Evolutionary conservation across 1,284 basidiomycete genomes (phyloP), one percentile per base, ranked within the genome.

Genomic region (Trichosporon asahii): DNA sequence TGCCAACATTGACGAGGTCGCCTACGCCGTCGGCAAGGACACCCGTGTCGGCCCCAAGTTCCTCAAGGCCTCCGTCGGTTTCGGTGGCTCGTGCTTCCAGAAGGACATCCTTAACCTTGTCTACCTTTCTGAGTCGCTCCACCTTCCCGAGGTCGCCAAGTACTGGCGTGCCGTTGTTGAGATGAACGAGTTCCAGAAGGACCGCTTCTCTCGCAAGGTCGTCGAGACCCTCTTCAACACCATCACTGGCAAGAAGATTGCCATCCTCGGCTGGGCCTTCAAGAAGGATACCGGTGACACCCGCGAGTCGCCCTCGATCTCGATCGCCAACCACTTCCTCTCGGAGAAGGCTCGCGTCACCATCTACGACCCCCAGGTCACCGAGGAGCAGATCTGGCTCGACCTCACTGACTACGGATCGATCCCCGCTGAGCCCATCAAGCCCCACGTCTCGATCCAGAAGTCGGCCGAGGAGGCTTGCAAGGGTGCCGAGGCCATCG

Each of bases 51-150:
- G 97, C 3, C 88, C 93, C 79, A 96, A 94, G 84, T 99, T 99
- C 89, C 87, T 99, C 79, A 94, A 93, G 83, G 86, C 86, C 11
- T 87, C 86, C 23, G 86, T 88, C 71, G 81, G 96, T n/a, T 99
- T 98, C 78, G 96, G 96, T 75, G 96, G 96, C 40, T 95, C 92
- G 44, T 99, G 97, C 86, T 99, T 99, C 92, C 95, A 98, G 86
- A 97, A 97, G 85, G 96, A 99, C 83, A 98, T 99, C 82, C 89
- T 99, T 78, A 99, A 99, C 87, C 87, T 99, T 71, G 96, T 98
- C 66, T 99, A 99, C 86, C 88, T 98, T 49, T 92, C 90, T 81
- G 95, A 98, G 86, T 94, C 91, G 74, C 86, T 95, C 71, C 93
- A 98, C 84, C 87, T 99, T 67, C 94, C 94, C 64, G 93, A 97